phyloP scores from a whole-genome alignment of 2,329 filamentous ascomycete species.

The Mollisiaceae sp. region DNA sequence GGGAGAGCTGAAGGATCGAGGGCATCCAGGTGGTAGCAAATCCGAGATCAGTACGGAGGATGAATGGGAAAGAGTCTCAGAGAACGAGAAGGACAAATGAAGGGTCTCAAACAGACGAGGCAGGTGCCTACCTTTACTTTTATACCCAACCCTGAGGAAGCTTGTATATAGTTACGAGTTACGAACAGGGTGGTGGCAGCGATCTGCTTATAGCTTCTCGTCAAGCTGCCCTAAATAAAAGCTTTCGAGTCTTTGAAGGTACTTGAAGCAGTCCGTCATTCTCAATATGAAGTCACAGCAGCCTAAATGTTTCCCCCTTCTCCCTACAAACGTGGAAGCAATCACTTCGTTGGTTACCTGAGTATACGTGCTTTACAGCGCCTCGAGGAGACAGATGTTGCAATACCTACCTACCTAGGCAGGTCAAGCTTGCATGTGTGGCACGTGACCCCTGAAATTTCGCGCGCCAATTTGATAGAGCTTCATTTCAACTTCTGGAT shows the following conservation, averaged over 20 bases:
- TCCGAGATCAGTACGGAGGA: constrained; percentile 82
- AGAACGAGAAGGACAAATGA: constrained; percentile 66
- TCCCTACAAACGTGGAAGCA: too few species aligned
- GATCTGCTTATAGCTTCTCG: background rate
- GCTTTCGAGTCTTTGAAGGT: background rate
- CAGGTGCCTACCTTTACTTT: background rate
- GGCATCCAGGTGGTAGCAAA: constrained; percentile 51
- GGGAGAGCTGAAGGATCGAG: constrained; percentile 39
- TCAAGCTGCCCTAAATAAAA: background rate
- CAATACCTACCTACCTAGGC: too few species aligned
- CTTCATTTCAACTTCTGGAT: background rate
- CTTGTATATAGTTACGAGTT: constrained; percentile 5
- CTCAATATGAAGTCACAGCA: too few species aligned
- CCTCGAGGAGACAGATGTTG: too few species aligned
- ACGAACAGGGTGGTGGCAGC: background rate
- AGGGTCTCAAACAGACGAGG: background rate
- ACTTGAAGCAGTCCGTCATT: background rate
- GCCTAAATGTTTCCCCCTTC: too few species aligned
- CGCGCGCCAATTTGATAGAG: background rate
- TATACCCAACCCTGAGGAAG: constrained; percentile 23
- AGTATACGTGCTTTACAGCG: too few species aligned
- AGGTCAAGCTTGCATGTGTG: too few species aligned
- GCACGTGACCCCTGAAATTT: too few species aligned
- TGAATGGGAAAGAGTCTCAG: constrained; percentile 96
- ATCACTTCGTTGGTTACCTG: too few species aligned